Evolutionary conservation across 2,329 filamentous ascomycete species (phyloP), one percentile per base, ranked within the genome.

Genomic region (Plenodomus tracheiphilus): DNA sequence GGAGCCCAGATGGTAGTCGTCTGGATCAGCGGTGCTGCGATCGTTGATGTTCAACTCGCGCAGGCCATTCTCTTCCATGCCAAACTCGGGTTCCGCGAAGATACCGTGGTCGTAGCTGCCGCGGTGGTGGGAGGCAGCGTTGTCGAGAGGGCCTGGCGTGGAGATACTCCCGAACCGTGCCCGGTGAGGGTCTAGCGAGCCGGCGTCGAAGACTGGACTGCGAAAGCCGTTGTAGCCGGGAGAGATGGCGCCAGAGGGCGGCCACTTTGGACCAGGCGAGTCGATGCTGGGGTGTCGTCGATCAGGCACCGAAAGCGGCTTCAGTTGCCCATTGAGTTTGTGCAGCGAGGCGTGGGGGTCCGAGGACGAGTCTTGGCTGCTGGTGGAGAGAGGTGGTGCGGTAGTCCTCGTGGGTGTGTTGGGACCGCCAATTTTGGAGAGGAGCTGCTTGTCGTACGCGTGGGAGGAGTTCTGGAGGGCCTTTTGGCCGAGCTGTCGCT

Each of bases 101-200:
- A 72, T 65, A 53, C 78, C 77, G 42, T 83, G 81, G 56, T 87
- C 85, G 71, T 85, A 85, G 64, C 82, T 85, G 39, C 83, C 81
- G 47, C 83, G 77, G 51, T 83, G 80, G 15, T 81, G 82, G 52
- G 78, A 80, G 22, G 75, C 73, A 36, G 69, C 68, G 47, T 83
- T 82, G 49, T 85, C 82, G 22, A 70, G 52, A 22, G 62, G 65
- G 49, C 76, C 70, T 18, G 74, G 70, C 2, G 75, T 75, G 11
- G 79, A 79, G 50, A 76, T 74, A 58, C 76, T 78, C 34, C 74
- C 75, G 52, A 79, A 79, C 19, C 78, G 77, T 53, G 77, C 72
- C 35, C 62, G 56, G 38, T 65, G 62, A 16, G 61, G 48, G 25
- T 74, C 71, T 10, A 56, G 49, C 32, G 59, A 59, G 30, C 47